These are phyloP conservation scores for Talaromyces stipitatus DNA, from an alignment of 495 filamentous ascomycete genomes.

Conservation along the genomic window DNA sequence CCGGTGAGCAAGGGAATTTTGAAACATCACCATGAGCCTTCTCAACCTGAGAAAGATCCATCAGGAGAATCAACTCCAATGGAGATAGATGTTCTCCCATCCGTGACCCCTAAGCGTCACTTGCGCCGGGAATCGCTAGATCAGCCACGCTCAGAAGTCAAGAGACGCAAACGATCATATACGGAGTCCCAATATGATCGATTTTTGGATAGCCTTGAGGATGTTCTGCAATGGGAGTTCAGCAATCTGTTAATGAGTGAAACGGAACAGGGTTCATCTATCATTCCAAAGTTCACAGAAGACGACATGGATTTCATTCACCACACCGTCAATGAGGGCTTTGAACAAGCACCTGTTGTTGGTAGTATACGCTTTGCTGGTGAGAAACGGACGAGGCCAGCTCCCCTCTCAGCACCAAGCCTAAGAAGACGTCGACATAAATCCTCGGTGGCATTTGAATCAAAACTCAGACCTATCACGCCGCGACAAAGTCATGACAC, in stretches of 20 bases:
- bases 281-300: background rate
- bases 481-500: background rate
- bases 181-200: background rate
- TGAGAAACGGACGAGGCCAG: conserved; percentile 9
- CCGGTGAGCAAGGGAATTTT: conserved; percentile 4
- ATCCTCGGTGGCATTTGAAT: background rate
- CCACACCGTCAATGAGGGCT: conserved; percentile 23
- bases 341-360: conserved; percentile 23
- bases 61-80: background rate
- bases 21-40: background rate
- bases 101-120: background rate
- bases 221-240: conserved; percentile 2
- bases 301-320: conserved; percentile 24
- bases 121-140: background rate
- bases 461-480: background rate
- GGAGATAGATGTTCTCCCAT: background rate
- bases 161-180: background rate
- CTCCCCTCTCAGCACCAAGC: background rate
- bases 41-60: background rate
- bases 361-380: conserved; percentile 28
- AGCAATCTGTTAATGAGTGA: background rate
- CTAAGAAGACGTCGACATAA: background rate
- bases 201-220: conserved; percentile 1
- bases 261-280: background rate
- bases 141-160: background rate